Evolutionary conservation across 2,329 filamentous ascomycete genomes (phyloP), one percentile per base, ranked within the genome.

Genomic region (Neofusicoccum kwambonambiense): DNA sequence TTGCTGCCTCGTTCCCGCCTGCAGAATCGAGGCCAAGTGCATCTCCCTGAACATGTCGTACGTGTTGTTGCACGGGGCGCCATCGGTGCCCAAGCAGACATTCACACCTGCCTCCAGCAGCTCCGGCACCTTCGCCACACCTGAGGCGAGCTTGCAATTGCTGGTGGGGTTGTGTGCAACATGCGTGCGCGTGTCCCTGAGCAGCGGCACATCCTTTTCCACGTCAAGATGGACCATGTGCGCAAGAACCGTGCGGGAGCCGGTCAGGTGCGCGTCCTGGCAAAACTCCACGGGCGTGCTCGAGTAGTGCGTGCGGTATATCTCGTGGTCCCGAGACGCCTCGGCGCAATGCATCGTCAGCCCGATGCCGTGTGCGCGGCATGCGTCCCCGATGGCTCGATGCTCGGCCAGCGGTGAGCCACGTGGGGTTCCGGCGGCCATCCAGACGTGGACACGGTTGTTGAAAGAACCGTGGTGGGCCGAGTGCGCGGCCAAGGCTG

Each of bases 341-440:
- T 82, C 80, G 15, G 78, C 79, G 66, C 79, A 81, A 70, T 82
- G 80, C 79, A 81, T 82, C 3, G 80, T 83, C 35, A 83, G 67
- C 0, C 80, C 79, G 42, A 83, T 80, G 19, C 70, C 70, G 57
- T 79, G 78, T 15, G 73, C 68, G 5, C 66, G 67, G 37, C 78
- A 81, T 12, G 79, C 73, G 9, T 75, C 70, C 3, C 79, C 80
- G 67, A 83, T 80, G 49, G 76, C 75, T 7, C 71, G 69, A 68
- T 81, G 79, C 1, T 76, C 73, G 1, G 72, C 69, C 27, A 78
- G 69, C 1, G 77, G 69, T 8, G 78, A 78, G 67, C 82, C 81
- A 61, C 82, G 75, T 9, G 82, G 81, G 9, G 81, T 83, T 22
- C 80, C 77, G 8, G 78, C 78, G 1, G 81, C 78, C 57, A 81